phyloP scores from a whole-genome alignment of 106 monocot species.

The Chionographis japonica region DNA sequence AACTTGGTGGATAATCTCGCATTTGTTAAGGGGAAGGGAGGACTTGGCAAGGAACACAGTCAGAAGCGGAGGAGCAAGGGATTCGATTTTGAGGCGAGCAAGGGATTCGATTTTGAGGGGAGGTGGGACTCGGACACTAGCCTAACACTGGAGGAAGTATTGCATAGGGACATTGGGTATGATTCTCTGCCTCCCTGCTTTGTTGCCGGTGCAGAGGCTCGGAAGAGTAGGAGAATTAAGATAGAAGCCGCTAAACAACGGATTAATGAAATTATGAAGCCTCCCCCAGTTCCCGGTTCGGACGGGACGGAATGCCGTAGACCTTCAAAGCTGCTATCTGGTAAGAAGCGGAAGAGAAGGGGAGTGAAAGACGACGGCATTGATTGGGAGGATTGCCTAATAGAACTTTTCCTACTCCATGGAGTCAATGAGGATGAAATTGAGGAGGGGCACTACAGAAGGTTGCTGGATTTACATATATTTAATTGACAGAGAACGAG shows the following conservation, averaged over 20 bases:
- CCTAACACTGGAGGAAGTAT: constrained; percentile 33
- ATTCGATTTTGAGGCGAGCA: constrained; percentile 23
- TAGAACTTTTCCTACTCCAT: constrained; percentile 72
- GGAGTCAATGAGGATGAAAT: constrained; percentile 64
- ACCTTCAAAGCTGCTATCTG: not conserved
- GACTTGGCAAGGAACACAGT: constrained; percentile 10
- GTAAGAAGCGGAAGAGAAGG: constrained; percentile 26
- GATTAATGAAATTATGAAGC: constrained; percentile 47
- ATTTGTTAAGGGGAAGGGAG: constrained; percentile 12
- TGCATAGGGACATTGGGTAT: constrained; percentile 59
- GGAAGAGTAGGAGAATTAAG: constrained; percentile 48
- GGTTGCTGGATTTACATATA: constrained; percentile 75
- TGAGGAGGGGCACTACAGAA: constrained; percentile 72
- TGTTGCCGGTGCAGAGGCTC: constrained; percentile 41
- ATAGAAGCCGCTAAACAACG: constrained; percentile 58
- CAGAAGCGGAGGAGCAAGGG: constrained; percentile 31
- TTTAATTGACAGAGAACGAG: constrained; percentile 28
- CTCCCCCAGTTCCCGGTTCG: not conserved
- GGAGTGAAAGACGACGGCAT: constrained; percentile 14
- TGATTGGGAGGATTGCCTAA: constrained; percentile 86
- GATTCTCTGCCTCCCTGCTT: constrained; percentile 76
- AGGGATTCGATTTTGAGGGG: constrained; percentile 19
- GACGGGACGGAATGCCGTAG: not conserved
- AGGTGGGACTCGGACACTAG: constrained; percentile 29
- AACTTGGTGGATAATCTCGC: constrained; percentile 29